A percentile compares a stretch with the other conserved stretches of the same genome.
Conservation (phyloP, 2,329 filamentous ascomycete species). For the Colletotrichum sp. region DNA sequence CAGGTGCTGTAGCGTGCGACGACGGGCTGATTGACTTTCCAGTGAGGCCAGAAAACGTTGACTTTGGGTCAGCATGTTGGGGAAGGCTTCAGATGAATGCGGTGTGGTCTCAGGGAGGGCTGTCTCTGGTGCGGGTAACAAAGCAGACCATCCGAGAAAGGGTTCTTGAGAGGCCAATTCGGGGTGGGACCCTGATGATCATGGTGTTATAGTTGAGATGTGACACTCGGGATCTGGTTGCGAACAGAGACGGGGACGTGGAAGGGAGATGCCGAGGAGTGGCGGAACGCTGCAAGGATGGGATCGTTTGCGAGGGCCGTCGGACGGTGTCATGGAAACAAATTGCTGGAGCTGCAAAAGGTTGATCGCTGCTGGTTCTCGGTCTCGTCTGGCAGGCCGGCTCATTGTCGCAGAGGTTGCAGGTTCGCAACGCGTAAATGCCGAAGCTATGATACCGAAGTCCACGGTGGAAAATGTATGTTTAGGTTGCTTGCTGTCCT, state of each 20-base stretch:
- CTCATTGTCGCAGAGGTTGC: background rate
- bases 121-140: background rate
- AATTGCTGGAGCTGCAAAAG: background rate
- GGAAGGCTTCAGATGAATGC: slow-evolving; percentile 12
- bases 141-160: background rate
- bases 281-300: background rate
- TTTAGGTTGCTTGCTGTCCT: background rate
- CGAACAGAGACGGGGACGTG: background rate
- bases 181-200: slow-evolving; percentile 17
- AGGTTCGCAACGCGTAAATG: background rate
- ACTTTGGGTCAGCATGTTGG: background rate
- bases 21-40: background rate
- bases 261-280: background rate
- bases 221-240: background rate
- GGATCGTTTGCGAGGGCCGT: background rate
- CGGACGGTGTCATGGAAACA: background rate
- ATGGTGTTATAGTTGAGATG: background rate
- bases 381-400: background rate
- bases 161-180: background rate
- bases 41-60: background rate
- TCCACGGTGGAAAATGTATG: background rate
- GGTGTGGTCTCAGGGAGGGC: background rate
- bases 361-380: slow-evolving; percentile 5
- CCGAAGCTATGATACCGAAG: background rate
- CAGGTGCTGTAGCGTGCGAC: background rate